Base-by-base conservation (phyloP, 2,329 filamentous ascomycete species). In the Fusarium sp. region DNA sequence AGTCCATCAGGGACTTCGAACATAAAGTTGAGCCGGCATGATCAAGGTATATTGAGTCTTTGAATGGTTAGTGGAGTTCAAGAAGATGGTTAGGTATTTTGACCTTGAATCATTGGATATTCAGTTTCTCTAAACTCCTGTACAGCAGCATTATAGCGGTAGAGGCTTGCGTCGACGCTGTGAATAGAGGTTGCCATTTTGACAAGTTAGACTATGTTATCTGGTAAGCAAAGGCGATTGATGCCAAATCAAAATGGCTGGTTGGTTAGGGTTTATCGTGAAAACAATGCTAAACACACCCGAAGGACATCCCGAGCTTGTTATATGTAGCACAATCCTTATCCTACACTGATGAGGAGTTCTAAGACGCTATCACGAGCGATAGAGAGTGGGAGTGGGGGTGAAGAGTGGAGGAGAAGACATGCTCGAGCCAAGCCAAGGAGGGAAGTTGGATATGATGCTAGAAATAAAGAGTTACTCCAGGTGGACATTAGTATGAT, bases 1-100 rank as follows among this genome's bases (percentile, higher is more conserved):
- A 83, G 68, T 95, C 91, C 77, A 98, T 89, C 23, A 96, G 80
- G 29, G 92, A 94, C 77, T 91, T 95, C 40, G 93, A 84, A 75
- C 91, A 93, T 2, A 91, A 83, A 0, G 94, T 95, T n/a, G 93
- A 92, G n/a, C 94, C 95, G 0, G 94, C 94, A 90, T 98, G 94
- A 73, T 98, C 95, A 57, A 98, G 89, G 77, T 97, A 98, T 45
- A 90, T 84, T 11, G 88, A 88, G 51, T 86, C 92, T 95, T 54
- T 29, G 4, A 20, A 11, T 41, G n/a, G 37, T 68, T 14, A 68
- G 52, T 37, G 37, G 11, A 25, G 9, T 27, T n/a, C 15, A 15
- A 6, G 33, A 37, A 4, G 18, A 31, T 14, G 27, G 13, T 39
- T n/a, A 42, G 25, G 29, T 13, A 20, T 18, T 42, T 61, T 74